These are phyloP conservation scores for Wickerhamiella allomyrinae DNA, from an alignment of 805 yeast genomes.

Conservation along the genomic window DNA sequence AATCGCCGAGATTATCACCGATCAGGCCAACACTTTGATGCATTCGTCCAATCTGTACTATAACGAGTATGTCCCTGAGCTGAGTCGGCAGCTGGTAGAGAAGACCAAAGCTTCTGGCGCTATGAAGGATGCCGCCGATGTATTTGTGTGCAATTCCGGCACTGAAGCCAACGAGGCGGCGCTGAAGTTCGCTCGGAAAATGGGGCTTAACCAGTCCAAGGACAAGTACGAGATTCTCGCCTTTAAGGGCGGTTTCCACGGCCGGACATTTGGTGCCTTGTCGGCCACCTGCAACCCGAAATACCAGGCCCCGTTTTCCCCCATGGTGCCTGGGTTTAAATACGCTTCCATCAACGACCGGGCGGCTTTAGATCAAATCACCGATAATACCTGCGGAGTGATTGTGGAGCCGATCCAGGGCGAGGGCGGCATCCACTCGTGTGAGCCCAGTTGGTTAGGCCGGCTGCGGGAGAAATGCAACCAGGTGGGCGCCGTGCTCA, in stretches of 20 bases:
- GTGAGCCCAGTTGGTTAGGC: slow-evolving; percentile 47
- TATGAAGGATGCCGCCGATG: slow-evolving; percentile 65
- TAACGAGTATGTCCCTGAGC: slow-evolving; percentile 70
- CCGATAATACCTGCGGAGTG: slow-evolving; percentile 69
- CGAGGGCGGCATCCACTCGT: slow-evolving; percentile 83
- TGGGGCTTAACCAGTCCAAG: slow-evolving; percentile 40
- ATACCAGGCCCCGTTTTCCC: slow-evolving; percentile 82
- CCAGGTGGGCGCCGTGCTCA: slow-evolving; percentile 57
- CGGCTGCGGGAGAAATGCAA: slow-evolving; percentile 54
- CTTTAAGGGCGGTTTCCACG: slow-evolving; percentile 87
- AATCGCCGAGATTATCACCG: slow-evolving; percentile 52
- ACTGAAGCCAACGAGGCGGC: slow-evolving; percentile 76
- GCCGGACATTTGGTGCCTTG: slow-evolving; percentile 86
- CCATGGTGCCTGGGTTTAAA: slow-evolving; percentile 78
- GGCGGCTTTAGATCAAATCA: slow-evolving; percentile 43
- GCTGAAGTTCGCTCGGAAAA: slow-evolving; percentile 64
- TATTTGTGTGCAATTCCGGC: slow-evolving; percentile 58
- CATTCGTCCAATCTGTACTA: slow-evolving; percentile 81
- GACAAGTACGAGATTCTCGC: slow-evolving; percentile 63
- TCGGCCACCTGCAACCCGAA: slow-evolving; percentile 87
- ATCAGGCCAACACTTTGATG: slow-evolving; percentile 58
- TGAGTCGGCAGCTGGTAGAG: slow-evolving; percentile 56
- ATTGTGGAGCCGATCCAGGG: slow-evolving; percentile 97
- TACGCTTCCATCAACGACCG: slow-evolving; percentile 51
- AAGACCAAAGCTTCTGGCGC: slow-evolving; percentile 55